Evolutionary conservation across 305 asterid genomes (phyloP).

Genomic region (Vinca major): DNA sequence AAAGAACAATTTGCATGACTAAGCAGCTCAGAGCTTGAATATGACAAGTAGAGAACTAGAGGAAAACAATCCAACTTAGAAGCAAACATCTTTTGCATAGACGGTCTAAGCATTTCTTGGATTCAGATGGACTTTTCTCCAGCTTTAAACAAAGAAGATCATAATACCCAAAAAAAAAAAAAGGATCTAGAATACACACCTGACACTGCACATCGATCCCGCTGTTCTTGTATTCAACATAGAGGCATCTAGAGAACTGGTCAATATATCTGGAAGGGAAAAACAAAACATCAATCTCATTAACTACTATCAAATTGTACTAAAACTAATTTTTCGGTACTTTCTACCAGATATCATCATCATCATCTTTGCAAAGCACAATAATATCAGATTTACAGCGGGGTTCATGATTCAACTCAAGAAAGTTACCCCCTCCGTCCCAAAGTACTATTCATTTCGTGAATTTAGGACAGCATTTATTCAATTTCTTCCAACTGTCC

Average conservation of each 20-base stretch:
- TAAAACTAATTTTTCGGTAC: not conserved
- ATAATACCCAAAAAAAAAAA: not conserved
- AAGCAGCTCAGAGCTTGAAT: not conserved
- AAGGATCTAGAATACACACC: constrained; percentile 30
- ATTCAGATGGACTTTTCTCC: not conserved
- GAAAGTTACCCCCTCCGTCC: not conserved
- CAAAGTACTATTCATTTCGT: no score
- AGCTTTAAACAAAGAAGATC: not conserved
- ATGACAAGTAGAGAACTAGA: not conserved
- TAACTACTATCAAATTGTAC: not conserved
- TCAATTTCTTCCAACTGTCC: no score
- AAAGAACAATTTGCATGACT: not conserved
- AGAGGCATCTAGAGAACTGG: constrained; percentile 86
- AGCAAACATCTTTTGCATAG: not conserved
- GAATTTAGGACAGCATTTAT: no score
- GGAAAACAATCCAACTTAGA: not conserved
- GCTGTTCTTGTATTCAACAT: constrained; percentile 87
- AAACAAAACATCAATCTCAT: not conserved
- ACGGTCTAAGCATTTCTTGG: not conserved
- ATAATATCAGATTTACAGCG: not conserved
- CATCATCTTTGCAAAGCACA: not conserved
- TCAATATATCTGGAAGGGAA: constrained; percentile 57
- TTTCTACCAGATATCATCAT: not conserved
- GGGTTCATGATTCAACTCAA: not conserved
- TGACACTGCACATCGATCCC: constrained; percentile 98